Evolutionary conservation across 1,139 yeast species (phyloP).

Genomic region (Scheffersomyces cryptocercus): DNA sequence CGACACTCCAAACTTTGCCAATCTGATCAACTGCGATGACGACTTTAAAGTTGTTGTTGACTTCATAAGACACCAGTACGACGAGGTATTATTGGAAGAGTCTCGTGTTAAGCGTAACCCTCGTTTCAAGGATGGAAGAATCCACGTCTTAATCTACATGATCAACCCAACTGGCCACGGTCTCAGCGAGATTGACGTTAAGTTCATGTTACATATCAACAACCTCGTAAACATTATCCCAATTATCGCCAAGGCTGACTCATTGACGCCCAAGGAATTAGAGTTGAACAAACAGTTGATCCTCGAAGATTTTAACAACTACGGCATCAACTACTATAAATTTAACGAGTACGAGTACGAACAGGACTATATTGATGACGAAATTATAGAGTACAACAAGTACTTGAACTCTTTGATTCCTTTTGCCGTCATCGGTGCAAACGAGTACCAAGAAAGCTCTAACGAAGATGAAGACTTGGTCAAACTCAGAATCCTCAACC

Average conservation of each 20-base stretch:
- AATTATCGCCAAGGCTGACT: conserved; percentile 44
- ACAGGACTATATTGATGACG: conserved; percentile 49
- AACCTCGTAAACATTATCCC: conserved; percentile 46
- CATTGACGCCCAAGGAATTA: conserved; percentile 40
- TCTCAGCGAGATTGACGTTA: conserved; percentile 42
- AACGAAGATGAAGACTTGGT: conserved; percentile 33
- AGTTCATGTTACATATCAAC: conserved; percentile 42
- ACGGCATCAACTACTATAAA: conserved; percentile 44
- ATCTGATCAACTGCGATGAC: conserved; percentile 50
- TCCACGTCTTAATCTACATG: conserved; percentile 48
- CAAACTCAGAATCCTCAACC: conserved; percentile 41
- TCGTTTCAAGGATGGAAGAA: conserved; percentile 49
- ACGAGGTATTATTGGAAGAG: conserved; percentile 51
- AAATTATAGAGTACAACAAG: conserved; percentile 49
- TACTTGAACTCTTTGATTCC: conserved; percentile 45
- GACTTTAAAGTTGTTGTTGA: conserved; percentile 49
- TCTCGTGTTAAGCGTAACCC: conserved; percentile 50
- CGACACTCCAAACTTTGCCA: conserved; percentile 81
- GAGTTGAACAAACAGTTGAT: conserved; percentile 38
- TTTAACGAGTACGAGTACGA: conserved; percentile 53
- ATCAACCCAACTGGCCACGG: conserved; percentile 53
- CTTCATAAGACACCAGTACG: conserved; percentile 51
- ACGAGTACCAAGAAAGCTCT: conserved; percentile 38
- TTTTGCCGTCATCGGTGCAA: conserved; percentile 46
- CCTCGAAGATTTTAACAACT: conserved; percentile 42